Conservation (phyloP, 106 monocot species). For the Agapanthus africanus region DNA sequence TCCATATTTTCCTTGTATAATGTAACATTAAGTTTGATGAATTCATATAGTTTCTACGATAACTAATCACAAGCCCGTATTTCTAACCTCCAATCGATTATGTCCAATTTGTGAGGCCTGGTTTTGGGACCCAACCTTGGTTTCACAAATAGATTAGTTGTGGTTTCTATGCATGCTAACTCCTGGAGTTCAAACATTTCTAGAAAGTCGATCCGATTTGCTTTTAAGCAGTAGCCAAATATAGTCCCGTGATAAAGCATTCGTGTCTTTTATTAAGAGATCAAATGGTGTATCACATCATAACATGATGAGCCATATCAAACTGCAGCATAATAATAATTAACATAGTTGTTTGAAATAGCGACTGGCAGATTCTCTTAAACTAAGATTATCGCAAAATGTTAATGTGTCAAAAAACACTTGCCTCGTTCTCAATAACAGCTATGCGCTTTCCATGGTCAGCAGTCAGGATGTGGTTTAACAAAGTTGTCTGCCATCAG, state of each 20-base stretch:
- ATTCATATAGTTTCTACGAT: too few species aligned
- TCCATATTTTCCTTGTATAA: too few species aligned
- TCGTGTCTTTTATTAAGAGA: background rate
- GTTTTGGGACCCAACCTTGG: background rate
- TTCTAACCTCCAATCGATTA: background rate
- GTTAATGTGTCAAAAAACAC: background rate
- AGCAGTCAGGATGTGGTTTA: conserved; percentile 96
- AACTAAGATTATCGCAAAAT: background rate
- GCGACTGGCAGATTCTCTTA: background rate
- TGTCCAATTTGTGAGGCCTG: background rate
- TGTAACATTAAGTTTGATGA: too few species aligned
- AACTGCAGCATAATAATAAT: background rate
- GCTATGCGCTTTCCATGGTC: conserved; percentile 96
- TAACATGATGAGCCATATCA: background rate
- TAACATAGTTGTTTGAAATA: background rate
- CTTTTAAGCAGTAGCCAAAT: background rate
- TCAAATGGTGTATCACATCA: background rate
- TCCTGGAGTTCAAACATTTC: background rate
- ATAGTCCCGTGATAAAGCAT: background rate
- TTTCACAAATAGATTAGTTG: background rate
- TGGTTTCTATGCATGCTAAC: too few species aligned
- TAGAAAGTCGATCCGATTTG: background rate
- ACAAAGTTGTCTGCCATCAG: conserved; percentile 73
- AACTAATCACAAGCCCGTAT: too few species aligned
- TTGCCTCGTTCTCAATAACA: conserved; percentile 96